These are phyloP conservation scores for Epichloe baconii DNA, from an alignment of 2,329 filamentous ascomycete species.

Conservation along the genomic window DNA sequence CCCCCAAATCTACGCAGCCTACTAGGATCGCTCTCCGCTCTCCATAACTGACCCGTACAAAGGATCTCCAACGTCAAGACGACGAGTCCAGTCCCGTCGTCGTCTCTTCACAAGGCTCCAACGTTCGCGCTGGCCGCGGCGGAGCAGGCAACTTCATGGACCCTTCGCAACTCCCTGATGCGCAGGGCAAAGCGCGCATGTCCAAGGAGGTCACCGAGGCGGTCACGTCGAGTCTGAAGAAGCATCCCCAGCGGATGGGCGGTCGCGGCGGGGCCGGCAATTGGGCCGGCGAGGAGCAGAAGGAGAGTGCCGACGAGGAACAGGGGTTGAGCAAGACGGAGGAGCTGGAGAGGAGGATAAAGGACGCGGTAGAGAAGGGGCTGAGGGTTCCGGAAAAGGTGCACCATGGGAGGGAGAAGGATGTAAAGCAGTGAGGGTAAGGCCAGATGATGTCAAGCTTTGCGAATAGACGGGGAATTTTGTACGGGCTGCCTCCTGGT, in stretches of 20 bases:
- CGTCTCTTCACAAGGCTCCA: slow-evolving; percentile 9
- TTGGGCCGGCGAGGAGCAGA: slow-evolving; percentile 24
- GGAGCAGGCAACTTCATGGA: slow-evolving; percentile 49
- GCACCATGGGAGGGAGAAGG: slow-evolving; percentile 20
- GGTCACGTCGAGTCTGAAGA: slow-evolving; percentile 19
- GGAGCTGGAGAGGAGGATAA: slow-evolving; percentile 29
- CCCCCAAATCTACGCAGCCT: neutral
- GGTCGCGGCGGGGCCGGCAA: slow-evolving; percentile 49
- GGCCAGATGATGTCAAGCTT: neutral
- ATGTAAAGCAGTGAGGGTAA: neutral
- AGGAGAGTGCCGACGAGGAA: slow-evolving; percentile 11
- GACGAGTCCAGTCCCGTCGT: neutral
- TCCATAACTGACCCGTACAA: no score
- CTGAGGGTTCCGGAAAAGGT: slow-evolving; percentile 33
- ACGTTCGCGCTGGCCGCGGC: slow-evolving; percentile 14
- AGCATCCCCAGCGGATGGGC: slow-evolving; percentile 11
- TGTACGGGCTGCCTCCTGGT: no score
- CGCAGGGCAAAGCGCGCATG: slow-evolving; percentile 21
- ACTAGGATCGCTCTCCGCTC: no score
- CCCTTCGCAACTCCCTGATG: slow-evolving; percentile 18
- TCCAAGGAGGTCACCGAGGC: slow-evolving; percentile 21
- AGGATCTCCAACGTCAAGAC: slow-evolving; percentile 29
- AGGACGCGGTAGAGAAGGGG: slow-evolving; percentile 33
- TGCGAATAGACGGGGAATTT: no score
- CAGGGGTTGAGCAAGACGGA: slow-evolving; percentile 19